Conservation (phyloP, 192 early-diverging fungal genomes). For the Coemansia sp. region DNA sequence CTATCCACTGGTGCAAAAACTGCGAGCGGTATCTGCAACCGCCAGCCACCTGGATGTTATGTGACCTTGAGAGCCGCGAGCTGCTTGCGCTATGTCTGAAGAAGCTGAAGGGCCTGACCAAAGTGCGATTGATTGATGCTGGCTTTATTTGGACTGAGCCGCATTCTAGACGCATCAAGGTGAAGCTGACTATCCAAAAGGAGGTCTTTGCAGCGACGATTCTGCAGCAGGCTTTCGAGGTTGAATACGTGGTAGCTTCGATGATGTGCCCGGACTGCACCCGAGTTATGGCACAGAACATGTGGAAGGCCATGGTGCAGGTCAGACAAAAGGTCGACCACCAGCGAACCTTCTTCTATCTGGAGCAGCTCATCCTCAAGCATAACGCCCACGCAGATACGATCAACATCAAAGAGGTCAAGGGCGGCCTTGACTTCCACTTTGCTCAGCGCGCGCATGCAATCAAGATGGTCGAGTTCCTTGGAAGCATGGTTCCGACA, state of each 20-base stretch:
- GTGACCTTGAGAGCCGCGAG: slow-evolving; percentile 88
- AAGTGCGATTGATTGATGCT: slow-evolving; percentile 95
- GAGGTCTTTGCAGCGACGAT: slow-evolving; percentile 95
- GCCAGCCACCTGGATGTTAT: slow-evolving; percentile 84
- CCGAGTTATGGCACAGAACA: slow-evolving; percentile 94
- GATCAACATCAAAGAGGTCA: slow-evolving; percentile 96
- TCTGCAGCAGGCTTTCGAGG: slow-evolving; percentile 94
- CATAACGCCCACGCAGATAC: slow-evolving; percentile 97
- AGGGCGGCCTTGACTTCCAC: slow-evolving; percentile 97
- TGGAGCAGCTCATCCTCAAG: slow-evolving; percentile 98
- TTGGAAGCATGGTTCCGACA: slow-evolving; percentile 82
- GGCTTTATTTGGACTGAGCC: slow-evolving; percentile 99
- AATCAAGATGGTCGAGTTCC: slow-evolving; percentile 95
- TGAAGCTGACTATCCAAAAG: slow-evolving; percentile 99
- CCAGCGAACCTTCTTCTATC: slow-evolving; percentile 97
- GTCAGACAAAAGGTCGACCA: slow-evolving; percentile 97
- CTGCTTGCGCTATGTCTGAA: slow-evolving; percentile 91
- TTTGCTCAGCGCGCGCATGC: slow-evolving; percentile 88
- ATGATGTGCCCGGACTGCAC: slow-evolving; percentile 98
- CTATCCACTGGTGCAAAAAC: slow-evolving; percentile 93
- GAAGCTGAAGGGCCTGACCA: slow-evolving; percentile 86
- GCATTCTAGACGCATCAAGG: slow-evolving; percentile 89
- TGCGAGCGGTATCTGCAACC: slow-evolving; percentile 98
- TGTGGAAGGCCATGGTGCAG: slow-evolving; percentile 97
- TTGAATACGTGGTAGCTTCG: slow-evolving; percentile 88